phyloP scores from a whole-genome alignment of 2,329 filamentous ascomycete genomes.

The Phaeosphaeria sp. region DNA sequence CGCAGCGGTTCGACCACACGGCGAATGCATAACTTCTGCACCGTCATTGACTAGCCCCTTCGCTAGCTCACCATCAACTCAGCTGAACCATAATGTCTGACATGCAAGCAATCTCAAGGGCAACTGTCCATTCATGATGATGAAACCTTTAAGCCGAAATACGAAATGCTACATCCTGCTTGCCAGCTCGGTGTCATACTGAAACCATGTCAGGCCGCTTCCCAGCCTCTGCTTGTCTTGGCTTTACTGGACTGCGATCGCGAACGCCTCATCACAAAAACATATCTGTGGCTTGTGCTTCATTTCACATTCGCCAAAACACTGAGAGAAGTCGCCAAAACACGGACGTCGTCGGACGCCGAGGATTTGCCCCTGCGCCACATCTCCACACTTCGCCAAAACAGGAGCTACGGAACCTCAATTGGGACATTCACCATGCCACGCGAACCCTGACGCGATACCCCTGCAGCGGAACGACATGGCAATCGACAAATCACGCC shows the following conservation, averaged over 20 bases:
- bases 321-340: constrained; percentile 14
- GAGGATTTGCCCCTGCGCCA: constrained; percentile 13
- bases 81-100: neutral
- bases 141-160: neutral
- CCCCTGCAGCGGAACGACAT: neutral
- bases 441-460: neutral
- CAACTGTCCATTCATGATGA: neutral
- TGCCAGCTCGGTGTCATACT: neutral
- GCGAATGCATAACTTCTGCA: constrained; percentile 1
- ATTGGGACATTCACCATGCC: neutral
- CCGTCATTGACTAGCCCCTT: neutral
- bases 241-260: neutral
- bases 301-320: constrained; percentile 13
- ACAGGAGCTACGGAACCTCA: neutral
- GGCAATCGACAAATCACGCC: neutral
- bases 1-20: neutral
- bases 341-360: constrained; percentile 9
- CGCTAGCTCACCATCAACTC: neutral
- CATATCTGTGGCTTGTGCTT: constrained; percentile 1
- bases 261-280: neutral
- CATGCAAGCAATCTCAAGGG: neutral
- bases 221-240: neutral
- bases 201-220: neutral
- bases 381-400: constrained; percentile 2
- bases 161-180: neutral